These are phyloP conservation scores for Neofusicoccum kwambonambiense DNA, from an alignment of 2,329 filamentous ascomycete species.

Conservation along the genomic window DNA sequence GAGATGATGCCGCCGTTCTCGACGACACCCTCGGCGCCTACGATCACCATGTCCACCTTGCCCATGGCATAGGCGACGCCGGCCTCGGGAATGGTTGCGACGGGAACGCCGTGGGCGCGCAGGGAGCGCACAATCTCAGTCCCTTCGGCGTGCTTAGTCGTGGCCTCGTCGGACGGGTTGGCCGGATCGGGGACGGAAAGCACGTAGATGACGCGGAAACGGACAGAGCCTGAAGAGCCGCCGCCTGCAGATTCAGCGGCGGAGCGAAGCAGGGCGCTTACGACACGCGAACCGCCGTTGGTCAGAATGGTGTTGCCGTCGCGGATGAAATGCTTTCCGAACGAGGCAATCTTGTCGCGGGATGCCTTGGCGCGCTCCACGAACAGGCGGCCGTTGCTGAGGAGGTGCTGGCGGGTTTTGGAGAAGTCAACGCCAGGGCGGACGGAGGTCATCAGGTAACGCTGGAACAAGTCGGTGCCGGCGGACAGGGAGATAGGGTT, in stretches of 20 bases:
- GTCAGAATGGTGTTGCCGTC: constrained; percentile 84
- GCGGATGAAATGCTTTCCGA: constrained; percentile 74
- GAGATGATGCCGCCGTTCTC: constrained; percentile 93
- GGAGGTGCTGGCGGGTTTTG: constrained; percentile 75
- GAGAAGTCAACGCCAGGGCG: constrained; percentile 70
- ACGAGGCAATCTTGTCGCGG: constrained; percentile 76
- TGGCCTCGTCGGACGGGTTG: constrained; percentile 32
- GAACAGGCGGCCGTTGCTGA: constrained; percentile 84
- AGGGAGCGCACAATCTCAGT: constrained; percentile 69
- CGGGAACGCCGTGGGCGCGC: constrained; percentile 71
- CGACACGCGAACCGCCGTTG: constrained; percentile 82
- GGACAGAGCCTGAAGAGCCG: constrained; percentile 50
- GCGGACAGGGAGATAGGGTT: constrained; percentile 92
- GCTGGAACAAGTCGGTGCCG: constrained; percentile 92
- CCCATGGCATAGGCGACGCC: constrained; percentile 77
- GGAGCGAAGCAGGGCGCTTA: constrained; percentile 71
- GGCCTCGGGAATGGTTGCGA: constrained; percentile 75
- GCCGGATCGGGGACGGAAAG: constrained; percentile 29
- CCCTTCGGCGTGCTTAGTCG: constrained; percentile 52
- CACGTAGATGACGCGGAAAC: constrained; percentile 80
- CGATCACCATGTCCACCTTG: constrained; percentile 67
- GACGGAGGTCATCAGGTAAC: constrained; percentile 79
- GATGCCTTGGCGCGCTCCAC: constrained; percentile 83
- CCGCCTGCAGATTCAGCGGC: constrained; percentile 62
- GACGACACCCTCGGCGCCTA: constrained; percentile 78